phyloP scores from a whole-genome alignment of 768 basidiomycete species.

The Calocybe gangraenosa region DNA sequence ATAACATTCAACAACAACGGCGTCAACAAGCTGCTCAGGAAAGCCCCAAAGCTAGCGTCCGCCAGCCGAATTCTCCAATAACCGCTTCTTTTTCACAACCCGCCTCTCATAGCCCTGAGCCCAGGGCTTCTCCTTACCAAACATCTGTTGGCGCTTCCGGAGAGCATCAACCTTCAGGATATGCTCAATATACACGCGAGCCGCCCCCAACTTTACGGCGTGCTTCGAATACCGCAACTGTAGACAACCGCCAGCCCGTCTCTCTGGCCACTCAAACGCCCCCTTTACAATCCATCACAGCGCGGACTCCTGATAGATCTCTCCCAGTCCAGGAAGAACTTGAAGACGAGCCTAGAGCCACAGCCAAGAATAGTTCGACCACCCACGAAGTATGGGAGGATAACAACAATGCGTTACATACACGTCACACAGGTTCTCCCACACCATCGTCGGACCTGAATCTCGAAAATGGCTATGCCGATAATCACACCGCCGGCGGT shows the following conservation, averaged over 20 bases:
- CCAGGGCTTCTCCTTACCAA: constrained; percentile 45
- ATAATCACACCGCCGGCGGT: constrained; percentile 29
- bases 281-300: constrained; percentile 46
- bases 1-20: constrained; percentile 31
- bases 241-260: constrained; percentile 24
- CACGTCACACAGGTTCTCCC: constrained; percentile 38
- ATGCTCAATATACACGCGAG: constrained; percentile 49
- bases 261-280: constrained; percentile 48
- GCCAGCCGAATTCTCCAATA: constrained; percentile 37
- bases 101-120: constrained; percentile 51
- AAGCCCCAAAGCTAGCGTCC: constrained; percentile 41
- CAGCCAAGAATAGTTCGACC: constrained; percentile 27
- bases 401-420: constrained; percentile 27
- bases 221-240: constrained; percentile 18
- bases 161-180: constrained; percentile 37
- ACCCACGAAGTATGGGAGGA: constrained; percentile 22
- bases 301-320: constrained; percentile 66
- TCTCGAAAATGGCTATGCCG: constrained; percentile 34
- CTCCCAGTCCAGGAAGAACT: constrained; percentile 75
- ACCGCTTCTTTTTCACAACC: constrained; percentile 30
- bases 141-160: constrained; percentile 41
- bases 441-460: constrained; percentile 54
- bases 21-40: constrained; percentile 41
- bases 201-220: constrained; percentile 27
- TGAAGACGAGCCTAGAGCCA: constrained; percentile 53